Evolutionary conservation across 2,329 filamentous ascomycete species (phyloP).

Genomic region (Immersiporthe knoxdaviesiana): DNA sequence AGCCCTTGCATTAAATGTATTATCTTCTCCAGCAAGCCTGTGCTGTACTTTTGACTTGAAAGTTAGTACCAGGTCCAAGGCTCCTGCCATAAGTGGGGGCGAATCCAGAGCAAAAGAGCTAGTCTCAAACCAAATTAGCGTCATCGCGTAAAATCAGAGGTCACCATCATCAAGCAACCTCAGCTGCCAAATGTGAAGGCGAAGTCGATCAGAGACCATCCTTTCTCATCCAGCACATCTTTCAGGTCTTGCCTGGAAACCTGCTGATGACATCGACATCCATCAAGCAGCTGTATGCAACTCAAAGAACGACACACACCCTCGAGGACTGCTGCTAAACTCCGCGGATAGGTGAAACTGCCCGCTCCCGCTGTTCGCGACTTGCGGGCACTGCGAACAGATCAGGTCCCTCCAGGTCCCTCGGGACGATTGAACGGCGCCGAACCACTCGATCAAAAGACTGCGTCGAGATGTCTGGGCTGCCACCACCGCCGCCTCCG

Average conservation of each 20-base stretch:
- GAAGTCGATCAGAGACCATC: not conserved
- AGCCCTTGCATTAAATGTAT: not conserved
- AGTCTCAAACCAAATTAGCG: not conserved
- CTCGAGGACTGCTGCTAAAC: slow-evolving; percentile 19
- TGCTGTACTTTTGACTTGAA: not conserved
- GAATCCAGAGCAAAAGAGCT: not conserved
- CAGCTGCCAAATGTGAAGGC: slow-evolving; percentile 1
- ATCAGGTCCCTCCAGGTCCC: slow-evolving; percentile 25
- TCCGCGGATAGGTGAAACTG: slow-evolving; percentile 29
- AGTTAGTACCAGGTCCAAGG: not conserved
- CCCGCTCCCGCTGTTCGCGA: slow-evolving; percentile 27
- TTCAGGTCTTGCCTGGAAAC: slow-evolving; percentile 13
- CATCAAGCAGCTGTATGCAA: slow-evolving; percentile 23
- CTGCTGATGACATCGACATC: slow-evolving; percentile 17
- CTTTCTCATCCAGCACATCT: slow-evolving; percentile 9
- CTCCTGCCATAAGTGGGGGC: slow-evolving; percentile 1
- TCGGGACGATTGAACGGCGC: slow-evolving; percentile 15
- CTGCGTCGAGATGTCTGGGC: slow-evolving; percentile 50
- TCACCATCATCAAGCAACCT: slow-evolving; percentile 18
- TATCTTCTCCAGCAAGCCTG: not conserved
- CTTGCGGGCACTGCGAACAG: slow-evolving; percentile 27
- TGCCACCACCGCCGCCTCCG: slow-evolving; percentile 59
- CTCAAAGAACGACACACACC: slow-evolving; percentile 2
- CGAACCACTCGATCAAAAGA: slow-evolving; percentile 21
- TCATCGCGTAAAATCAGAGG: slow-evolving; percentile 16